phyloP scores from a whole-genome alignment of 1,284 basidiomycete species.

The Naganishia albida region DNA sequence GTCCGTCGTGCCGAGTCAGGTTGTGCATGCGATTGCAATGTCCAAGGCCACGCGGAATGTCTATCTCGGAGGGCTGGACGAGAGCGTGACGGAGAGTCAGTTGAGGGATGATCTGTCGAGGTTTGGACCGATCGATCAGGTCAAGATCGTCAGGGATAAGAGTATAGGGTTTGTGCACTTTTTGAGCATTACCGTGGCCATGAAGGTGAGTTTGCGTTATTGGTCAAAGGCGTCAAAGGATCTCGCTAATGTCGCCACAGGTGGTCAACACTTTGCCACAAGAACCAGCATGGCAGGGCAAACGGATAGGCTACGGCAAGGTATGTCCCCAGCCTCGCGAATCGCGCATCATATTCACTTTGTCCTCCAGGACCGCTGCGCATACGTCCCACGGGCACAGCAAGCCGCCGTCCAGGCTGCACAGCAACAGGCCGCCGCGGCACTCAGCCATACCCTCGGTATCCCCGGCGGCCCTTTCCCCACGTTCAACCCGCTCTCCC shows the following conservation, averaged over 20 bases:
- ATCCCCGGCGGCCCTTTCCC: conserved; percentile 46
- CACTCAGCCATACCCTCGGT: conserved; percentile 48
- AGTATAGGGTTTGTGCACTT: conserved; percentile 97
- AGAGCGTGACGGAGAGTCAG: conserved; percentile 82
- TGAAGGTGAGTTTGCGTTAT: conserved; percentile 65
- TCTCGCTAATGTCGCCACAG: conserved; percentile 53
- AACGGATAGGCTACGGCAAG: conserved; percentile 92
- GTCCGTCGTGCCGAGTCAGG: conserved; percentile 77
- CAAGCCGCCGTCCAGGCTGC: conserved; percentile 55
- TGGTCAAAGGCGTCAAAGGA: conserved; percentile 3
- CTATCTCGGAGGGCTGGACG: conserved; percentile 86
- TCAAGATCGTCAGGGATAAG: conserved; percentile 96
- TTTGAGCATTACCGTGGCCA: conserved; percentile 85
- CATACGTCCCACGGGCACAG: conserved; percentile 65
- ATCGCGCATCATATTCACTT: neutral
- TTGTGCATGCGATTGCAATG: conserved; percentile 81
- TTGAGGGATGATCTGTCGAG: conserved; percentile 77
- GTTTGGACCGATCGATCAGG: conserved; percentile 95
- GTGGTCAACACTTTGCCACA: conserved; percentile 85
- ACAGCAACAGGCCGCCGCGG: conserved; percentile 62
- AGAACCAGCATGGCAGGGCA: conserved; percentile 87
- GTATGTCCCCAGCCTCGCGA: conserved; percentile 46
- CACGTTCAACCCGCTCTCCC: conserved; percentile 40
- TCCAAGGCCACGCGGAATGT: conserved; percentile 90
- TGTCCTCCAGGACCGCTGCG: conserved; percentile 67